Conservation (phyloP, 129 eudicot species). For the Erigeron canadensis region DNA sequence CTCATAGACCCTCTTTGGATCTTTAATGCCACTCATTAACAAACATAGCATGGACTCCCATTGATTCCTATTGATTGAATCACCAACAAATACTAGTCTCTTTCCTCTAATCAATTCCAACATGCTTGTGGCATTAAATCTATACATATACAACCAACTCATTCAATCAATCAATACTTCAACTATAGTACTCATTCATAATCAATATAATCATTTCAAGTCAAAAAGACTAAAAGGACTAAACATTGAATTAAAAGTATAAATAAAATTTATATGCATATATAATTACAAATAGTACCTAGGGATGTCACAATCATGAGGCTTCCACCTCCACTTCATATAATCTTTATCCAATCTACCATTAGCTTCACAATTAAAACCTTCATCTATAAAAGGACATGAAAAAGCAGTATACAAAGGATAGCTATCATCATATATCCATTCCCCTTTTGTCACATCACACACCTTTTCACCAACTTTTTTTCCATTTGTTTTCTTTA, state of each 20-base stretch:
- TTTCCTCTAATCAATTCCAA: conserved; percentile 81
- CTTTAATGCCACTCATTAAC: conserved; percentile 74
- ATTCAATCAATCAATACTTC: conserved; percentile 3
- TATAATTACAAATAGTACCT: conserved; percentile 35
- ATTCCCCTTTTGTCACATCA: conserved; percentile 70
- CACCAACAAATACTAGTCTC: conserved; percentile 92
- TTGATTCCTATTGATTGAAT: conserved; percentile 87
- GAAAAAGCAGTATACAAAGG: conserved; percentile 59
- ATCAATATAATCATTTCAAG: conserved; percentile 2
- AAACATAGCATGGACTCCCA: conserved; percentile 97
- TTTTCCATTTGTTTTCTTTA: conserved; percentile 22
- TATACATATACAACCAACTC: conserved; percentile 22
- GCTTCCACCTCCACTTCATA: conserved; percentile 96
- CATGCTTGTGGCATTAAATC: conserved; percentile 81
- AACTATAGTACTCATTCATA: not conserved
- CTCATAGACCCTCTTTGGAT: conserved; percentile 84
- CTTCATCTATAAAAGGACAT: conserved; percentile 93
- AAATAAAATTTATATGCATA: not conserved
- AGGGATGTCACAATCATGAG: conserved; percentile 82
- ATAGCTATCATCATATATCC: conserved; percentile 82
- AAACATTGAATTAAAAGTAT: not conserved
- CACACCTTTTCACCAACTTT: conserved; percentile 34
- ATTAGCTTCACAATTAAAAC: conserved; percentile 70
- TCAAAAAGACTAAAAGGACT: conserved; percentile 3
- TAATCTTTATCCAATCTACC: conserved; percentile 79